These are phyloP conservation scores for Mallotus japonicus DNA, from an alignment of 441 rosid species.

Conservation along the genomic window DNA sequence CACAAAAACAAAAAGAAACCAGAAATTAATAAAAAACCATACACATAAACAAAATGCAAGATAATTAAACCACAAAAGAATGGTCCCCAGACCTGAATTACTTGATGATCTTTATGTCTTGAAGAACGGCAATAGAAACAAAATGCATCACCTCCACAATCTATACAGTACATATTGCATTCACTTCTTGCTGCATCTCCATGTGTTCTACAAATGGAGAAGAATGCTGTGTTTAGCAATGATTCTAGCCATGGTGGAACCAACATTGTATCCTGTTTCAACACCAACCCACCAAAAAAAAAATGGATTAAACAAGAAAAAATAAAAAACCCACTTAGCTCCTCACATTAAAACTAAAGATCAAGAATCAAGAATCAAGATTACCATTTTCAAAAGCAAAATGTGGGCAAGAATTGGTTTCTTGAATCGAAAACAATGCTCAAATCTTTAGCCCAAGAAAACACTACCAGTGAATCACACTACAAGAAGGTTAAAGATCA, in stretches of 20 bases:
- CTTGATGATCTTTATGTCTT: conserved; percentile 67
- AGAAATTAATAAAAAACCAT: neutral
- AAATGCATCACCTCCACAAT: conserved; percentile 54
- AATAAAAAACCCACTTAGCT: neutral
- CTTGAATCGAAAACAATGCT: too few species aligned
- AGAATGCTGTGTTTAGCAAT: conserved; percentile 54
- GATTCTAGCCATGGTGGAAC: conserved; percentile 67
- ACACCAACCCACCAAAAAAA: neutral
- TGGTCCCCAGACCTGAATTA: conserved; percentile 48
- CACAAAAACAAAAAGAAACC: neutral
- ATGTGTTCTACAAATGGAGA: conserved; percentile 51
- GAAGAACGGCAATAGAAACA: conserved; percentile 75
- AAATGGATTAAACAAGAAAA: neutral
- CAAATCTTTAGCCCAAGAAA: too few species aligned
- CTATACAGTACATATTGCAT: conserved; percentile 68
- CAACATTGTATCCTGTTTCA: conserved; percentile 31
- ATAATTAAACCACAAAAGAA: neutral
- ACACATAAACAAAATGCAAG: neutral
- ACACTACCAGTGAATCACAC: too few species aligned
- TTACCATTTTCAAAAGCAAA: conserved; percentile 29
- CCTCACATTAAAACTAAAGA: neutral
- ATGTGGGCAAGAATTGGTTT: conserved; percentile 13
- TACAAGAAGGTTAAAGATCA: neutral
- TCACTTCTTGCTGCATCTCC: conserved; percentile 55
- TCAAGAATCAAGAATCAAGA: conserved; percentile 11